Evolutionary conservation across 768 basidiomycete species (phyloP).

Genomic region (Pulveroboletus sp.): DNA sequence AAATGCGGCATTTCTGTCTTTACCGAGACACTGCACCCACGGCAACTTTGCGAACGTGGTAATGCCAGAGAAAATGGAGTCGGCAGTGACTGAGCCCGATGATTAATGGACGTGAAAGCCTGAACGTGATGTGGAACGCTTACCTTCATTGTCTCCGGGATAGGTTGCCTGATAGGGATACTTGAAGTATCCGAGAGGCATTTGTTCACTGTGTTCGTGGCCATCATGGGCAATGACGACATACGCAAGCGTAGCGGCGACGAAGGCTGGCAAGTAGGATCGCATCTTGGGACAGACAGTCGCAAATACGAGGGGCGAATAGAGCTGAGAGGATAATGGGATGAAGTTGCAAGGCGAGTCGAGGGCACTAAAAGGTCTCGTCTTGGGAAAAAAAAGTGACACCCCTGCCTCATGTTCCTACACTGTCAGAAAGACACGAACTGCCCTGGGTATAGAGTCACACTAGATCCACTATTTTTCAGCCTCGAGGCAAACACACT

Average conservation of each 20-base stretch:
- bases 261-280: constrained; percentile 19
- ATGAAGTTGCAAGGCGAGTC: neutral
- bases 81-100: constrained; percentile 55
- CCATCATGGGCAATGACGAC: constrained; percentile 35
- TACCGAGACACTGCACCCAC: constrained; percentile 75
- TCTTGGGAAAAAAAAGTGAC: constrained; percentile 25
- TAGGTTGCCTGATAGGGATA: constrained; percentile 61
- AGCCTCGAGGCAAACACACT: constrained; percentile 45
- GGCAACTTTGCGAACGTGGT: constrained; percentile 87
- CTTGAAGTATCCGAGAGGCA: constrained; percentile 65
- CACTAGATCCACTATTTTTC: constrained; percentile 27
- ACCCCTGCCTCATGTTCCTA: constrained; percentile 19
- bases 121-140: neutral
- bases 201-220: constrained; percentile 48
- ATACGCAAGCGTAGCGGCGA: constrained; percentile 25
- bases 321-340: neutral
- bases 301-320: neutral
- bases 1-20: constrained; percentile 52
- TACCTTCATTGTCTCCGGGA: constrained; percentile 59
- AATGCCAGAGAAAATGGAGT: constrained; percentile 80
- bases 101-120: neutral
- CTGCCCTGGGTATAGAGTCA: constrained; percentile 11
- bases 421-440: constrained; percentile 14
- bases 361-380: constrained; percentile 16
- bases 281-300: constrained; percentile 18